A percentile compares a stretch with the other conserved stretches of the same genome.
Evolutionary conservation across 169 alveolate genomes (phyloP).

Genomic region (Amoebophrya sp.): DNA sequence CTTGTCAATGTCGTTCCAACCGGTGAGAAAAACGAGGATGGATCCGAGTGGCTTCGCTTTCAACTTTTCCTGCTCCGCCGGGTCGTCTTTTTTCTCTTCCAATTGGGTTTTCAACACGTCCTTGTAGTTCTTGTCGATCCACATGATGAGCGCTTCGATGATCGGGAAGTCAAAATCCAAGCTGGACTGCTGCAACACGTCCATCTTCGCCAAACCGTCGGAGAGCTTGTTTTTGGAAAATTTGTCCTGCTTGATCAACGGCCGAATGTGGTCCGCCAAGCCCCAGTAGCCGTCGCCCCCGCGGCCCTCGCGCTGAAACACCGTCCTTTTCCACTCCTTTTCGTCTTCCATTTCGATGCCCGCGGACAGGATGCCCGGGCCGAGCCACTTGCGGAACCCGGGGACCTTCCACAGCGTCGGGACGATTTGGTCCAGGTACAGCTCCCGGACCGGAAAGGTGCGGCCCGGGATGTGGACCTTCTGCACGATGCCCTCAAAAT

Average conservation of each 20-base stretch:
- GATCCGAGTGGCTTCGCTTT: slow-evolving; percentile 57
- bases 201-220: slow-evolving; percentile 54
- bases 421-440: neutral
- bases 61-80: neutral
- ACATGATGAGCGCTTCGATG: slow-evolving; percentile 58
- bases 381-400: slow-evolving; percentile 11
- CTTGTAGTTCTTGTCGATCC: neutral
- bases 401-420: neutral
- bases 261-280: slow-evolving; percentile 12
- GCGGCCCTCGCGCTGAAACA: slow-evolving; percentile 55
- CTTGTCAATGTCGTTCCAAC: slow-evolving; percentile 83
- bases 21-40: slow-evolving; percentile 90
- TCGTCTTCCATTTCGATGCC: slow-evolving; percentile 52
- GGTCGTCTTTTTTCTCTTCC: neutral
- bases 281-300: slow-evolving; percentile 26
- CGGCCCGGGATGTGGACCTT: slow-evolving; percentile 27
- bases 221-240: neutral
- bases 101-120: neutral
- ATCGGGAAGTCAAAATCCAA: slow-evolving; percentile 13
- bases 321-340: slow-evolving; percentile 64
- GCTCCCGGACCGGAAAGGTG: neutral
- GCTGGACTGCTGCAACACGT: slow-evolving; percentile 45
- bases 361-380: neutral
- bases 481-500: neutral
- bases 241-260: neutral